Evolutionary conservation across 495 filamentous ascomycete species (phyloP).

Genomic region (Collariella sp.): DNA sequence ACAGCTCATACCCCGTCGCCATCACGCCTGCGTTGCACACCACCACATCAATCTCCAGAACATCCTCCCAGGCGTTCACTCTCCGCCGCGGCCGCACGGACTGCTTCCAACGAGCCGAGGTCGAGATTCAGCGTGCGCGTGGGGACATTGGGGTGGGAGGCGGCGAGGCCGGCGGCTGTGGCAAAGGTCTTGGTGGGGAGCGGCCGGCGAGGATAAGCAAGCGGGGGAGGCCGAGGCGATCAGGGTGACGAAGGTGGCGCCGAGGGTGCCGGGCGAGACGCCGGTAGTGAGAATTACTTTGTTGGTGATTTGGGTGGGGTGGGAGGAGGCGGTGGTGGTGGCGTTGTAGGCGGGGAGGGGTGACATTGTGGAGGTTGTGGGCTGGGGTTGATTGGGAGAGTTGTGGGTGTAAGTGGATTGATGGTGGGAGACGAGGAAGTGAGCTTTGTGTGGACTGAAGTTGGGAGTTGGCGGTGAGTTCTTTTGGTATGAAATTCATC

Average conservation of each 20-base stretch:
- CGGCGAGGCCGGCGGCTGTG: constrained; percentile 23
- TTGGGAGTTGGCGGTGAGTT: too few species aligned
- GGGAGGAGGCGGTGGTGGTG: constrained; percentile 10
- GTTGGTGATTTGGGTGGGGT: constrained; percentile 8
- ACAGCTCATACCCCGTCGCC: constrained; percentile 39
- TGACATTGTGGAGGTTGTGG: constrained; percentile 13
- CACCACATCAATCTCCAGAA: constrained; percentile 48
- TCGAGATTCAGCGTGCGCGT: constrained; percentile 34
- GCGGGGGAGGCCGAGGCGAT: constrained; percentile 34
- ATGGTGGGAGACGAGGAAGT: too few species aligned
- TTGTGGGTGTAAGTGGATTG: too few species aligned
- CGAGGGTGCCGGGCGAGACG: constrained; percentile 36
- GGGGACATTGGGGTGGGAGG: constrained; percentile 14
- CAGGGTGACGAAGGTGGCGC: constrained; percentile 31
- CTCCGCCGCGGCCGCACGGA: constrained; percentile 35
- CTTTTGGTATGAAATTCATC: too few species aligned
- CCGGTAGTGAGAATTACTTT: constrained; percentile 41
- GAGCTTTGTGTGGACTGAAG: too few species aligned
- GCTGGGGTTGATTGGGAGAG: too few species aligned
- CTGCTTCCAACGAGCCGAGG: constrained; percentile 35
- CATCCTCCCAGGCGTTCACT: constrained; percentile 28
- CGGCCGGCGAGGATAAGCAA: constrained; percentile 43
- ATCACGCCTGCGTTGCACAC: constrained; percentile 67
- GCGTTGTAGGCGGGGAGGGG: constrained; percentile 10
- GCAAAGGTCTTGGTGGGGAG: constrained; percentile 29